Evolutionary conservation across 2,329 filamentous ascomycete species (phyloP).

Genomic region (Claviceps monticola): DNA sequence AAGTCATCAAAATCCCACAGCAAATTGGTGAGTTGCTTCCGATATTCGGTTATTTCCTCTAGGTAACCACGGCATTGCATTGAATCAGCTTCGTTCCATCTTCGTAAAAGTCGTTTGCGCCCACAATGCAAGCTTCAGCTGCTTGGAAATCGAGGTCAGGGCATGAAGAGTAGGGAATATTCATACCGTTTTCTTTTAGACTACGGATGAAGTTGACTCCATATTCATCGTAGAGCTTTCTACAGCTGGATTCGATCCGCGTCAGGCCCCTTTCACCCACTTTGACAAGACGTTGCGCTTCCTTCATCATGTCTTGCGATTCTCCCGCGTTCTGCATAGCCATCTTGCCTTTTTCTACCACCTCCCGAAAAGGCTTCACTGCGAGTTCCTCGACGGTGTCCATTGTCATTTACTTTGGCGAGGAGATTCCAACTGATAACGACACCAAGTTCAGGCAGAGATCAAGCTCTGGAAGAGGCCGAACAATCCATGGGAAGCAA

Average conservation of each 20-base stretch:
- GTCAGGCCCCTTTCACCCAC: constrained; percentile 36
- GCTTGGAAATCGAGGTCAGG: neutral
- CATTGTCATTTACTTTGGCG: constrained; percentile 14
- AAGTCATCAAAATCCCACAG: constrained; percentile 46
- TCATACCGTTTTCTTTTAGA: constrained; percentile 39
- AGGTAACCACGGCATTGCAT: neutral
- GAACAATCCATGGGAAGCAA: neutral
- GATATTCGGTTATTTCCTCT: constrained; percentile 37
- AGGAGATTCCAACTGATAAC: neutral
- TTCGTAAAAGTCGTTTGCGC: neutral
- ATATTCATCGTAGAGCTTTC: constrained; percentile 33
- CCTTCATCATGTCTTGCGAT: constrained; percentile 32
- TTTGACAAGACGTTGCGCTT: constrained; percentile 31
- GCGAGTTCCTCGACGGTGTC: constrained; percentile 30
- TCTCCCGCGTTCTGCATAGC: constrained; percentile 34
- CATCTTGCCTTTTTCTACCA: constrained; percentile 35
- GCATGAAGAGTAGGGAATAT: neutral
- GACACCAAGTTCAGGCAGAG: neutral
- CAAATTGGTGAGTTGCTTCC: constrained; percentile 33
- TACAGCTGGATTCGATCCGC: constrained; percentile 37
- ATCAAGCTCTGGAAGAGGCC: neutral
- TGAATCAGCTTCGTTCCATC: neutral
- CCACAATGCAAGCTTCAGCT: neutral
- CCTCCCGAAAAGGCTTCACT: constrained; percentile 36
- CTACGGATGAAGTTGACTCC: constrained; percentile 34